A percentile compares a stretch with the other conserved stretches of the same genome.
Conservation (phyloP, 495 filamentous ascomycete species). For the Hyaloscypha bicolor region DNA sequence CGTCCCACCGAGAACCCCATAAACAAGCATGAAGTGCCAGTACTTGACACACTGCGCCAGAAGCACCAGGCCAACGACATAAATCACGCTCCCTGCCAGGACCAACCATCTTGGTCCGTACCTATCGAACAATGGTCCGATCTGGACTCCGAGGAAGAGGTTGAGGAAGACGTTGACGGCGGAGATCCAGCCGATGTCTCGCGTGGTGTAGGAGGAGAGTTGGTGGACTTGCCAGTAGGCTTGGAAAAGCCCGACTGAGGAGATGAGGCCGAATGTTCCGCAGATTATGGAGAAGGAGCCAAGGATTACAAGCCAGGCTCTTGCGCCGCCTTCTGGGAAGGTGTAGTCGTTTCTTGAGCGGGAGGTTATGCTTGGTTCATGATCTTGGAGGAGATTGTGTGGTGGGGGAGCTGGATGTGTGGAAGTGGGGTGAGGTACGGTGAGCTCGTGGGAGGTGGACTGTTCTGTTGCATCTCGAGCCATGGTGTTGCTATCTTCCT, state of each 20-base stretch:
- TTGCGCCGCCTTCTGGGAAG: slow-evolving; percentile 62
- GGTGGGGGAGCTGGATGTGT: background rate
- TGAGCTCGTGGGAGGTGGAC: background rate
- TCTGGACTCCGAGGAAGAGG: slow-evolving; percentile 64
- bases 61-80: slow-evolving; percentile 23
- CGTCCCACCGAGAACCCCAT: slow-evolving; percentile 57
- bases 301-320: slow-evolving; percentile 63
- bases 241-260: slow-evolving; percentile 64
- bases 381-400: background rate
- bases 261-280: slow-evolving; percentile 66
- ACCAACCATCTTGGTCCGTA: slow-evolving; percentile 36
- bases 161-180: slow-evolving; percentile 64
- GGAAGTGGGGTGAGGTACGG: background rate
- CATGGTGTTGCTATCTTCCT: background rate
- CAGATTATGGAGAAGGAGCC: slow-evolving; percentile 63
- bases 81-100: slow-evolving; percentile 14
- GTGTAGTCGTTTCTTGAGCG: slow-evolving; percentile 31
- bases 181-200: slow-evolving; percentile 67
- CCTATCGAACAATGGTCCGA: slow-evolving; percentile 68
- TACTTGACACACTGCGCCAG: slow-evolving; percentile 49
- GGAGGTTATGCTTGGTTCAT: slow-evolving; percentile 19
- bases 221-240: slow-evolving; percentile 64
- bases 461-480: background rate
- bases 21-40: slow-evolving; percentile 68
- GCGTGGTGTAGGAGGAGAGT: slow-evolving; percentile 52